These are phyloP conservation scores for Tetragonia tetragonoides DNA, from an alignment of 148 eudicot genomes.

Conservation along the genomic window DNA sequence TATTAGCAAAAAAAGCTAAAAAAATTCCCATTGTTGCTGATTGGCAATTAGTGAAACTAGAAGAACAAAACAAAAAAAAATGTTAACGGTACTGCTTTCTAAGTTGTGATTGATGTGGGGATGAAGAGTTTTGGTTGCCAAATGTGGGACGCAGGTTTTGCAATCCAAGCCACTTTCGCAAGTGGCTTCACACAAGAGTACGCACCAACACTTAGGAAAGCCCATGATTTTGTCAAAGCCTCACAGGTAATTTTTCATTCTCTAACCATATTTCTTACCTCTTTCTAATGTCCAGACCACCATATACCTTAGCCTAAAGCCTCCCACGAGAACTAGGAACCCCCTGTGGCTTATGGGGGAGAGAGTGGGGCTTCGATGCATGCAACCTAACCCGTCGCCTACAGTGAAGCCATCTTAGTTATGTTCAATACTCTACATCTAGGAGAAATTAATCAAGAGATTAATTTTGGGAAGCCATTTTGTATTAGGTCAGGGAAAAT, in stretches of 20 bases:
- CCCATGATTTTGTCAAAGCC: constrained; percentile 49
- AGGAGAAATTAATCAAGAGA: not conserved
- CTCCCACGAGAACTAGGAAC: not conserved
- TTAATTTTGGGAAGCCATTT: not conserved
- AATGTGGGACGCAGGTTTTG: constrained; percentile 54
- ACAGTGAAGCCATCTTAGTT: not conserved
- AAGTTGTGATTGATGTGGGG: not conserved
- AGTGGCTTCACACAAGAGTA: constrained; percentile 38
- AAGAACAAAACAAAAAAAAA: not conserved
- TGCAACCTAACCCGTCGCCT: not conserved
- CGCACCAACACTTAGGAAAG: constrained; percentile 40
- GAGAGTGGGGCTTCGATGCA: not conserved
- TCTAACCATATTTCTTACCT: not conserved
- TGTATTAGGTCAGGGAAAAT: constrained; percentile 41
- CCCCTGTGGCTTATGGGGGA: no score
- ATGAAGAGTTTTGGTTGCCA: constrained; percentile 51
- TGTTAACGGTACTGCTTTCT: not conserved
- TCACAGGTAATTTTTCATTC: constrained; percentile 40
- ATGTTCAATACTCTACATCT: not conserved
- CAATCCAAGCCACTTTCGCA: constrained; percentile 45
- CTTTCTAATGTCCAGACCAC: not conserved
- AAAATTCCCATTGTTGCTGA: not conserved
- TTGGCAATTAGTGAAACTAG: not conserved
- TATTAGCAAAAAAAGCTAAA: not conserved
- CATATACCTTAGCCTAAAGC: not conserved